These are phyloP conservation scores for Mucor indicus DNA, from an alignment of 371 early-diverging fungal genomes.

Conservation along the genomic window DNA sequence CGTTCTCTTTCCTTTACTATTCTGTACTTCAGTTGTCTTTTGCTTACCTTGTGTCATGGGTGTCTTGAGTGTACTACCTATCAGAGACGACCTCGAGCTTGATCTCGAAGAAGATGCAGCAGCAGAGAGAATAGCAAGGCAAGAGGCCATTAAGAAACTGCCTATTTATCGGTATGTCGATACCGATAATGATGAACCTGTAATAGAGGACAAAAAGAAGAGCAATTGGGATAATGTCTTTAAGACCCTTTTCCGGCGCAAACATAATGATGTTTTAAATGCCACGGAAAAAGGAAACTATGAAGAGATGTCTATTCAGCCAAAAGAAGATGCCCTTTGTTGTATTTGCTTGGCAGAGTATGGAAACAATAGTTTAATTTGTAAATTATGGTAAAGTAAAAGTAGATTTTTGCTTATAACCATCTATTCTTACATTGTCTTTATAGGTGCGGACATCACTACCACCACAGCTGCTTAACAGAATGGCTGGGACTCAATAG, in stretches of 20 bases:
- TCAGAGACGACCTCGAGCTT: too few species aligned
- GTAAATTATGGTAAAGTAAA: slow-evolving; percentile 43
- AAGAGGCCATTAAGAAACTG: slow-evolving; percentile 23
- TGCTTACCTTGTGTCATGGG: slow-evolving; percentile 61
- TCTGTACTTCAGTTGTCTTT: slow-evolving; percentile 60
- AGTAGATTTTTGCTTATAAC: too few species aligned
- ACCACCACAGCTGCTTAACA: slow-evolving; percentile 23
- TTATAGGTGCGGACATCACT: slow-evolving; percentile 41
- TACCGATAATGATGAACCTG: neutral
- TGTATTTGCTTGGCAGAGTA: slow-evolving; percentile 63
- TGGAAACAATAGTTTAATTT: slow-evolving; percentile 56
- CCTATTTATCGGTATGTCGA: slow-evolving; percentile 34
- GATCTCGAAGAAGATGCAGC: too few species aligned
- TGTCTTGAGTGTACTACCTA: too few species aligned
- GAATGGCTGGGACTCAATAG: slow-evolving; percentile 31
- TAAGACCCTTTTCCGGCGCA: too few species aligned
- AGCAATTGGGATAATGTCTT: neutral
- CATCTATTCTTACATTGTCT: too few species aligned
- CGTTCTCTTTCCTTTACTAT: slow-evolving; percentile 52
- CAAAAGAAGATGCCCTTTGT: slow-evolving; percentile 48
- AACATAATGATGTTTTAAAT: too few species aligned
- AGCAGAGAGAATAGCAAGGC: neutral
- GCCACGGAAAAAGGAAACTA: slow-evolving; percentile 3
- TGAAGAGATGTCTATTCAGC: slow-evolving; percentile 19
- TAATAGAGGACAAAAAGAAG: neutral